A percentile compares a stretch with the other conserved stretches of the same genome.
Conservation (phyloP, 2,329 filamentous ascomycete genomes). For the Claviceps cyperi region DNA sequence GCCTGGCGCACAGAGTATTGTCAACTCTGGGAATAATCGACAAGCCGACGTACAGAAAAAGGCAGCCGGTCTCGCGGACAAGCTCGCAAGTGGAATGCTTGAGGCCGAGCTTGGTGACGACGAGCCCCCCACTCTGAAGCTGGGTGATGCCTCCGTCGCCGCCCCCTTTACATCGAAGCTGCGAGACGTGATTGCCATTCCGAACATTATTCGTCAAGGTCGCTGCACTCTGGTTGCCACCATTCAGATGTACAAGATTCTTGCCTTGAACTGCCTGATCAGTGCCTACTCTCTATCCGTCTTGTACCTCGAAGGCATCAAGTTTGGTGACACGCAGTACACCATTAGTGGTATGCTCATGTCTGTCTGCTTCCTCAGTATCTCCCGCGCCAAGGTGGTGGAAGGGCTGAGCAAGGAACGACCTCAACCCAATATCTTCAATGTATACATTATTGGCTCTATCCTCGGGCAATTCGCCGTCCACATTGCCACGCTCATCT, state of each 20-base stretch:
- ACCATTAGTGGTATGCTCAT: slow-evolving; percentile 99
- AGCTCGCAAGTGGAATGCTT: slow-evolving; percentile 76
- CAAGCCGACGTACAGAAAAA: slow-evolving; percentile 53
- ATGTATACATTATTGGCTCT: slow-evolving; percentile 95
- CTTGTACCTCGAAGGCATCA: slow-evolving; percentile 94
- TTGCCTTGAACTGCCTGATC: slow-evolving; percentile 93
- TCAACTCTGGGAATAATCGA: slow-evolving; percentile 12
- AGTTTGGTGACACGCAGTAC: slow-evolving; percentile 95
- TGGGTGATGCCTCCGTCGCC: slow-evolving; percentile 92
- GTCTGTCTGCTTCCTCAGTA: slow-evolving; percentile 97
- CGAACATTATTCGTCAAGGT: slow-evolving; percentile 96
- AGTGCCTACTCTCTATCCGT: slow-evolving; percentile 95
- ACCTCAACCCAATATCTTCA: slow-evolving; percentile 97
- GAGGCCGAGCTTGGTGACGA: slow-evolving; percentile 75
- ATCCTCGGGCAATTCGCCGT: slow-evolving; percentile 95
- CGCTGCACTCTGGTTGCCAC: slow-evolving; percentile 95
- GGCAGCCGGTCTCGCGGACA: slow-evolving; percentile 69
- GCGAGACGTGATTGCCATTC: slow-evolving; percentile 89
- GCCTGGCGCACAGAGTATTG: slow-evolving; percentile 45
- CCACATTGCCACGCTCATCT: slow-evolving; percentile 87
- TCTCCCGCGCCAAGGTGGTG: slow-evolving; percentile 92
- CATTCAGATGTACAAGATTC: slow-evolving; percentile 99
- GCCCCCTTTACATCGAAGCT: slow-evolving; percentile 97
- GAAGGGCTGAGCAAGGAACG: slow-evolving; percentile 93
- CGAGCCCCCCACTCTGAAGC: slow-evolving; percentile 89